A percentile compares a stretch with the other conserved stretches of the same genome.
Conservation (phyloP, 23 red algal species). For the Gracilaria gracilis region DNA sequence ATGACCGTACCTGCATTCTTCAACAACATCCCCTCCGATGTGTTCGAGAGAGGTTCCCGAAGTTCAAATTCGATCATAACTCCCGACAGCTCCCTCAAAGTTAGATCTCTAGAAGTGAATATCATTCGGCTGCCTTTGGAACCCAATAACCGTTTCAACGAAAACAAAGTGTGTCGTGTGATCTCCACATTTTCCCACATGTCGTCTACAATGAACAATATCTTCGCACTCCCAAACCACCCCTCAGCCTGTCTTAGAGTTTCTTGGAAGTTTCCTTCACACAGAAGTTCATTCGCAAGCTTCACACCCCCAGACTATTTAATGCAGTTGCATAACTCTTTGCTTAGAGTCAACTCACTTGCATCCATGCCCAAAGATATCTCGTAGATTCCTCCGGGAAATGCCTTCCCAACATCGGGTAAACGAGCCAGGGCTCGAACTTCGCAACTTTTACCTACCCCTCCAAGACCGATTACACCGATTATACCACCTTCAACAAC, state of each 20-base stretch:
- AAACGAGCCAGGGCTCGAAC: neutral
- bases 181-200: conserved; percentile 14
- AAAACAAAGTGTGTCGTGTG: neutral
- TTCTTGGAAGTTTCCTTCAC: neutral
- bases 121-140: neutral
- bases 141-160: neutral
- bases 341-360: neutral
- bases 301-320: neutral
- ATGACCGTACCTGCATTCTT: neutral
- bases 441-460: neutral
- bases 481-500: neutral
- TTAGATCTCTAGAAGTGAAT: neutral
- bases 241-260: neutral
- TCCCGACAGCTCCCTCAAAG: neutral
- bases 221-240: neutral
- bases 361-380: conserved; percentile 3
- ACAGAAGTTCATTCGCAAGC: neutral
- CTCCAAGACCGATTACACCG: neutral
- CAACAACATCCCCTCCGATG: neutral
- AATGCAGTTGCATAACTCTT: conserved; percentile 2
- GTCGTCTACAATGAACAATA: conserved; percentile 13
- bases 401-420: neutral
- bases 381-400: conserved; percentile 2
- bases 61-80: neutral
- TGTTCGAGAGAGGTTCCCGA: neutral